phyloP scores from a whole-genome alignment of 495 filamentous ascomycete species.

The Aspergillus incahuasiensis region DNA sequence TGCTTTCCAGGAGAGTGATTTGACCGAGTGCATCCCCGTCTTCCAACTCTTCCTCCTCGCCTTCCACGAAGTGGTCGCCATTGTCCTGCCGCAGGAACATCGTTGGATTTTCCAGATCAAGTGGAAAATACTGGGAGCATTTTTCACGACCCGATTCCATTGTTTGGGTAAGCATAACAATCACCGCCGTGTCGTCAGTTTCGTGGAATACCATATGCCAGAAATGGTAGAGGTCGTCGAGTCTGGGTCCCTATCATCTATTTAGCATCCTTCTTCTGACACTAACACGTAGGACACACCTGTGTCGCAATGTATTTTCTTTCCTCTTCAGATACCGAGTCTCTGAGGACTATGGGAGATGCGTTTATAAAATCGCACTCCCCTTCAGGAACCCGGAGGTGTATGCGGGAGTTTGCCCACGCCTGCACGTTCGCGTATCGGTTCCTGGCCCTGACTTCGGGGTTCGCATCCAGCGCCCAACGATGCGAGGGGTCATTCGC shows the following conservation, averaged over 20 bases:
- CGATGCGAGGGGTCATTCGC: conserved; percentile 39
- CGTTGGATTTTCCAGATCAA: conserved; percentile 48
- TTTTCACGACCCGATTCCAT: conserved; percentile 80
- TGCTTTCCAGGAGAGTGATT: conserved; percentile 47
- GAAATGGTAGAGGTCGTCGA: conserved; percentile 62
- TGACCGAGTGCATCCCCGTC: conserved; percentile 26
- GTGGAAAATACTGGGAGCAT: conserved; percentile 87
- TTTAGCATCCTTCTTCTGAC: conserved; percentile 1
- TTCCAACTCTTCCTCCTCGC: conserved; percentile 16
- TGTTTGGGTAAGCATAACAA: conserved; percentile 94
- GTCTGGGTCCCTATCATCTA: conserved; percentile 67
- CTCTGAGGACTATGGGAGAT: conserved; percentile 70
- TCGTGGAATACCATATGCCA: conserved; percentile 98
- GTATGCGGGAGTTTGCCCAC: conserved; percentile 79
- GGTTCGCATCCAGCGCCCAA: conserved; percentile 48
- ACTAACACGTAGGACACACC: conserved; percentile 38
- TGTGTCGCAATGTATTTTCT: conserved; percentile 64
- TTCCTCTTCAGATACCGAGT: conserved; percentile 46
- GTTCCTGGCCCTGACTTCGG: conserved; percentile 57
- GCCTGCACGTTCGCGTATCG: conserved; percentile 83
- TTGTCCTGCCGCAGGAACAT: conserved; percentile 59
- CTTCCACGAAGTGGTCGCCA: conserved; percentile 27
- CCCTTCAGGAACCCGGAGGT: conserved; percentile 74
- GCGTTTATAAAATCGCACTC: conserved; percentile 94
- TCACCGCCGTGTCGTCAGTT: conserved; percentile 69